Conservation (phyloP, 768 basidiomycete genomes). For the Kwoniella pini region DNA sequence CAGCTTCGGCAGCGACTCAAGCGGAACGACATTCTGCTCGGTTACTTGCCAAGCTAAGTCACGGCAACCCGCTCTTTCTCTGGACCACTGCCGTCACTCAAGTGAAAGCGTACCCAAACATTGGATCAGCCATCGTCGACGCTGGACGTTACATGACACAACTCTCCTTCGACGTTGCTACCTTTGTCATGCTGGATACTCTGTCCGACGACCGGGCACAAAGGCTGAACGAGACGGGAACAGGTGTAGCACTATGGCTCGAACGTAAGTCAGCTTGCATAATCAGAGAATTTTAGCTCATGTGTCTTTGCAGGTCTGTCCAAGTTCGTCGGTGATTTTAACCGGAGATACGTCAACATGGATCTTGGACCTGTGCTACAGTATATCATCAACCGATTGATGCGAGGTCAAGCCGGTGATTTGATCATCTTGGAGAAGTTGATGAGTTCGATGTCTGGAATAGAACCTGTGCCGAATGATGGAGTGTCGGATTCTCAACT, state of each 20-base stretch:
- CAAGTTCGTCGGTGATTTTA: slow-evolving; percentile 89
- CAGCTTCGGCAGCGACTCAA: slow-evolving; percentile 27
- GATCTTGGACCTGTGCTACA: slow-evolving; percentile 80
- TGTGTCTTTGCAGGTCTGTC: slow-evolving; percentile 69
- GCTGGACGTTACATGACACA: slow-evolving; percentile 83
- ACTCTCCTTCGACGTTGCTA: slow-evolving; percentile 91
- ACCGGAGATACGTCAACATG: slow-evolving; percentile 72
- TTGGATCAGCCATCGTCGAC: slow-evolving; percentile 81
- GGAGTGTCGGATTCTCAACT: slow-evolving; percentile 82
- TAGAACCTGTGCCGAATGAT: slow-evolving; percentile 79
- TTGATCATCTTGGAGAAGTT: slow-evolving; percentile 88
- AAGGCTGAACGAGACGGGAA: slow-evolving; percentile 34
- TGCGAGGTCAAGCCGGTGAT: slow-evolving; percentile 70
- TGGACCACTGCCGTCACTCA: slow-evolving; percentile 88
- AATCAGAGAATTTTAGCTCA: slow-evolving; percentile 10
- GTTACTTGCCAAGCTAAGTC: slow-evolving; percentile 85
- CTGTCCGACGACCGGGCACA: slow-evolving; percentile 63
- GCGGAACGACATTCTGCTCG: slow-evolving; percentile 65
- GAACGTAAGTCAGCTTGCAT: slow-evolving; percentile 29
- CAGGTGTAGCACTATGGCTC: slow-evolving; percentile 39
- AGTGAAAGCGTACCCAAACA: slow-evolving; percentile 93
- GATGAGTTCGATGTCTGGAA: slow-evolving; percentile 92
- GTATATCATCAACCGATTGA: slow-evolving; percentile 88
- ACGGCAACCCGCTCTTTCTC: slow-evolving; percentile 89
- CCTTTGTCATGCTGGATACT: slow-evolving; percentile 82